Base-by-base conservation (phyloP, 2,329 filamentous ascomycete genomes). In the Fusarium euwallaceae region DNA sequence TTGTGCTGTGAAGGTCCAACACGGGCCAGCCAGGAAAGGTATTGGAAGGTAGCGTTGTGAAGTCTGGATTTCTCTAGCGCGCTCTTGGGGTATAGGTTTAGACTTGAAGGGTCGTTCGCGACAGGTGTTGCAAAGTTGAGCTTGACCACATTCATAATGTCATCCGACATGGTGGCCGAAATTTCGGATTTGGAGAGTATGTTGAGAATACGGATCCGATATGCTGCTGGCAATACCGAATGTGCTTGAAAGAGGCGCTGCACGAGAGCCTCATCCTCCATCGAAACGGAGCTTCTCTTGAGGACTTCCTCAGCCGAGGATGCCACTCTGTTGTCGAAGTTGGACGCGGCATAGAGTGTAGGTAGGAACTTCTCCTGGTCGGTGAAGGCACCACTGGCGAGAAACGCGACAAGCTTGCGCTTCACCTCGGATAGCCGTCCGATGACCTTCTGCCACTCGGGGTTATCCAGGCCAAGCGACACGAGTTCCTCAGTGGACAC, bases 261-360 rank as follows among this genome's bases (percentile, higher is more conserved):
- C 4, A 97, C 87, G 2, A 95, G 82, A 1, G 81, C 76, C 11
- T 86, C 78, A 71, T 94, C 89, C 80, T 98, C 96, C 29, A 98
- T 85, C 10, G 93, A 91, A 10, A 94, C 89, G 2, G 90, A 88
- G 34, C 90, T 93, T 74, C 95, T 89, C 83, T 98, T 99, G 74
- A 98, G 83, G 59, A 97, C 90, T 77, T 98, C 95, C 66, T 98
- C 95, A 0, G 94, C 96, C n/a, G 94, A 86, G n/a, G 93, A 91
- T 12, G 94, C 92, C 41, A 98, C 92, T 10, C 93, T 90, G 39
- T 92, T 94, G 74, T 98, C 97, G 2, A 92, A 86, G 82, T 95
- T 95, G 1, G 95, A 92, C 29, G 95, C 92, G 6, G 95, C 95
- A 80, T 94, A 95, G 1, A 98, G 84, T 1, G 95, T 93, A 0